Conservation (phyloP, 2,329 filamentous ascomycete genomes). For the Aspergillus alliaceus region DNA sequence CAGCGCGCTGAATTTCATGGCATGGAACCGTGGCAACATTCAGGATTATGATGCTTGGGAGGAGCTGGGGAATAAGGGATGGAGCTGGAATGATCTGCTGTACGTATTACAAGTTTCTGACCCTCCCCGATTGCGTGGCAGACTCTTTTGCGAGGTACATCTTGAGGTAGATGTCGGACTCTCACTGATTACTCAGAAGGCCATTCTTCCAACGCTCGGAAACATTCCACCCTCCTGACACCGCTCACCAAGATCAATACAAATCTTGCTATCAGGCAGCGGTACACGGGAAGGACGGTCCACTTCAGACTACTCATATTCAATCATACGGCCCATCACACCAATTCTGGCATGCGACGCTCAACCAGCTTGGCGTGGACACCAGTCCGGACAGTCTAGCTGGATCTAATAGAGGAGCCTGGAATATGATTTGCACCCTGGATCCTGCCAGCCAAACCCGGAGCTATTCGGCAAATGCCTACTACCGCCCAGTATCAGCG, state of each 20-base stretch:
- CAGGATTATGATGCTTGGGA: constrained; percentile 35
- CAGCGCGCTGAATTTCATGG: constrained; percentile 33
- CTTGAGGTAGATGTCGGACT: too few relatives aligned
- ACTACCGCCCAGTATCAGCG: constrained; percentile 37
- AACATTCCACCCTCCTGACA: constrained; percentile 35
- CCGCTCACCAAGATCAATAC: constrained; percentile 25
- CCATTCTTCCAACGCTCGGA: constrained; percentile 55
- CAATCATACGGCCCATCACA: constrained; percentile 36
- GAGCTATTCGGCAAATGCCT: constrained; percentile 45
- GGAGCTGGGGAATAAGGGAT: constrained; percentile 29
- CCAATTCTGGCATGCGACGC: constrained; percentile 47
- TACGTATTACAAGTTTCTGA: constrained; percentile 3
- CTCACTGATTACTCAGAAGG: constrained; percentile 17
- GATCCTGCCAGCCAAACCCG: constrained; percentile 35
- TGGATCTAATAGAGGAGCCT: constrained; percentile 43
- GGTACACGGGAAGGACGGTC: constrained; percentile 33
- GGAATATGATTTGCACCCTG: constrained; percentile 30
- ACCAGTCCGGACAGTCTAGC: constrained; percentile 39
- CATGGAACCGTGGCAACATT: constrained; percentile 22
- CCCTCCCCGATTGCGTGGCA: too few relatives aligned
- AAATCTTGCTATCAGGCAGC: constrained; percentile 18
- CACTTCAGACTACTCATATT: constrained; percentile 29
- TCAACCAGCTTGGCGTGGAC: constrained; percentile 38
- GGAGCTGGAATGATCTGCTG: constrained; percentile 28
- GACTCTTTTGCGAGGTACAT: too few relatives aligned